Base-by-base conservation (phyloP, 495 filamentous ascomycete species). In the Jackrogersella minutella region DNA sequence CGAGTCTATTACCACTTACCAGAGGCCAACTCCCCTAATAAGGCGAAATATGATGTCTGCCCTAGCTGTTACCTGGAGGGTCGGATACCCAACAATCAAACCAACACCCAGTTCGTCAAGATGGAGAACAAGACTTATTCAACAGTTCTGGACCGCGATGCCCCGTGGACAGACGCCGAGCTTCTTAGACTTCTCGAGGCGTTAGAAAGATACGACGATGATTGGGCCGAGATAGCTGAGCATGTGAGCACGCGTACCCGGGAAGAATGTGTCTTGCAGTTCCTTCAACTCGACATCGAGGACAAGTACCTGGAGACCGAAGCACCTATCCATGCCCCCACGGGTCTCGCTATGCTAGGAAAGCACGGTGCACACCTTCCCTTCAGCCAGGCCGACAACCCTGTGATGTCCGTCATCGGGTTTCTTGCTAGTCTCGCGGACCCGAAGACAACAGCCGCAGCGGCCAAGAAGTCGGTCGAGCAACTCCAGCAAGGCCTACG, bases 211-310 rank as follows among this genome's bases (percentile, higher is more conserved):
- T 93, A 90, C 67, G 93, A 97, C 65, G 96, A 99, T 28, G 90
- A 97, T 77, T 99, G 95, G 95, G 90, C 91, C 53, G 86, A 90
- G 66, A 93, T 99, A 58, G 86, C 95, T 0, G 92, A 92, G 60
- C 90, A 97, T 69, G 95, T 99, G 24, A 91, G 91, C 30, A 93
- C 91, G 2, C 86, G 93, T 41, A 97, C 92, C n/a, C 84, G 91
- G 34, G 95, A 99, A 78, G 92, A 99, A 79, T 99, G 95, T 76
- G 93, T 97, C 22, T 81, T 97, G 70, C 93, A 97, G 73, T 99
- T 99, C 82, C 79, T 99, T 64, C 91, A 96, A 71, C 79, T 94
- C 22, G 92, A 93, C 52, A 95, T 96, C 59, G 92, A 94, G 73
- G 92, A 94, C 76, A 92, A 93, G 65, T 96, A 94, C 63, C 79